phyloP scores from a whole-genome alignment of 2,329 filamentous ascomycete species.

The Huntiella savannae region DNA sequence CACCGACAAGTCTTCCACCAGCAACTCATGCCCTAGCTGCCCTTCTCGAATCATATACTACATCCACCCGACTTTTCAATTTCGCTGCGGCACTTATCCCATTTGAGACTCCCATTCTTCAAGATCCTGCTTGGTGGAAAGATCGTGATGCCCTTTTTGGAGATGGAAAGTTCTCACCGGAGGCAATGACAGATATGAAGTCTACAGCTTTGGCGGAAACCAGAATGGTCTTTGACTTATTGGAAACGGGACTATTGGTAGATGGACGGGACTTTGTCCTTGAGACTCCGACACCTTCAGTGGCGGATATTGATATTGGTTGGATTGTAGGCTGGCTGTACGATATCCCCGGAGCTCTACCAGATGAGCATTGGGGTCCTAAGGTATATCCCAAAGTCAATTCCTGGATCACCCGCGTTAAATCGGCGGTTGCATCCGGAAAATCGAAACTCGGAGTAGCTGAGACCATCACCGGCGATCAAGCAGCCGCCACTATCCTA shows the following conservation, averaged over 20 bases:
- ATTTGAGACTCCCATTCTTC: conserved; percentile 29
- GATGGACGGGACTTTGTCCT: conserved; percentile 51
- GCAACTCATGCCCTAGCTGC: conserved; percentile 14
- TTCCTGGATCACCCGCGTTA: conserved; percentile 46
- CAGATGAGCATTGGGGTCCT: conserved; percentile 30
- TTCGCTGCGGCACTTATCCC: conserved; percentile 38
- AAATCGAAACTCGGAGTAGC: conserved; percentile 19
- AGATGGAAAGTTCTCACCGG: conserved; percentile 14
- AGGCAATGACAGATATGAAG: conserved; percentile 17
- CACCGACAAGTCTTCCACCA: conserved; percentile 21
- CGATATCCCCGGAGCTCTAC: conserved; percentile 34
- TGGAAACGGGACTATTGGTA: conserved; percentile 43
- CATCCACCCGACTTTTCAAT: conserved; percentile 38
- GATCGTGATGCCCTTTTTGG: conserved; percentile 30
- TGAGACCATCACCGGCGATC: conserved; percentile 28
- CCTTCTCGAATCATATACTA: conserved; percentile 35
- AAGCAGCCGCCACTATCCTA: conserved; percentile 31
- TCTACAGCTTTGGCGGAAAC: conserved; percentile 39
- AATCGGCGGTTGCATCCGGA: conserved; percentile 25
- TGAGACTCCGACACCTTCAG: conserved; percentile 27
- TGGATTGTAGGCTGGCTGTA: conserved; percentile 51
- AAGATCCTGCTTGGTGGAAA: conserved; percentile 37
- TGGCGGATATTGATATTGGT: conserved; percentile 51
- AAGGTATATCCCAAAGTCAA: conserved; percentile 38
- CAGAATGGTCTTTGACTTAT: conserved; percentile 30